Percentiles rank a stretch among this genome's conserved stretches.
Evolutionary conservation across 2,329 filamentous ascomycete genomes (phyloP).

Genomic region (Epichloe glyceriae): DNA sequence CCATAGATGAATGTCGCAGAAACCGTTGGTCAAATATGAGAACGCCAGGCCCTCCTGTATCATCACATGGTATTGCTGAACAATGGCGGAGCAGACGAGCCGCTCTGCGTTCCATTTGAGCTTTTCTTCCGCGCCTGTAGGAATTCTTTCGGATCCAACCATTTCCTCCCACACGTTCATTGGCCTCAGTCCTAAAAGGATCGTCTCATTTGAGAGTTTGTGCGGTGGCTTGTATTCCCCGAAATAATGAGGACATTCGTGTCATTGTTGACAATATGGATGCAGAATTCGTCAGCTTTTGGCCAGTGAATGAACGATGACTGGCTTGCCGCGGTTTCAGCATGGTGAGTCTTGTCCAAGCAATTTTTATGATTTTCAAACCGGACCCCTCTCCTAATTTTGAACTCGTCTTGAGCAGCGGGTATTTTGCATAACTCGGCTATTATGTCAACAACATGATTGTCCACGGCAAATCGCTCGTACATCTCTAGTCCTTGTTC

Average conservation of each 20-base stretch:
- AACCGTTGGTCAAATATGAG: constrained; percentile 2
- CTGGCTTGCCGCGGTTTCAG: background rate
- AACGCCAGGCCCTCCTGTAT: constrained; percentile 3
- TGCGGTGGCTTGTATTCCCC: constrained; percentile 1
- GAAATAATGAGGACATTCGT: background rate
- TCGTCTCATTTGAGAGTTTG: background rate
- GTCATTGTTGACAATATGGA: background rate
- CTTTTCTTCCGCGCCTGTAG: background rate
- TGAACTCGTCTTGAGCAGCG: background rate
- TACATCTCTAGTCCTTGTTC: background rate
- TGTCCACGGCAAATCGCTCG: background rate
- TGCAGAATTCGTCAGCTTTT: background rate
- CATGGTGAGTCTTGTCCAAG: background rate
- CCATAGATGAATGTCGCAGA: background rate
- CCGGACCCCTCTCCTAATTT: background rate
- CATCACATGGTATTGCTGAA: constrained; percentile 5
- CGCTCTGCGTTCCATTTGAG: background rate
- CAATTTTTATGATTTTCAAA: background rate
- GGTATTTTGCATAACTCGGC: background rate
- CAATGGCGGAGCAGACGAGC: constrained; percentile 3
- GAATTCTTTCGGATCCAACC: background rate
- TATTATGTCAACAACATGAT: background rate
- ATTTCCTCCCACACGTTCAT: constrained; percentile 1
- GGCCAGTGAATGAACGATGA: background rate
- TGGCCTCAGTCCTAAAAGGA: background rate